A percentile compares a stretch with the other conserved stretches of the same genome.
Evolutionary conservation across 257 asterid species (phyloP).

Genomic region (Coffea canephora): DNA sequence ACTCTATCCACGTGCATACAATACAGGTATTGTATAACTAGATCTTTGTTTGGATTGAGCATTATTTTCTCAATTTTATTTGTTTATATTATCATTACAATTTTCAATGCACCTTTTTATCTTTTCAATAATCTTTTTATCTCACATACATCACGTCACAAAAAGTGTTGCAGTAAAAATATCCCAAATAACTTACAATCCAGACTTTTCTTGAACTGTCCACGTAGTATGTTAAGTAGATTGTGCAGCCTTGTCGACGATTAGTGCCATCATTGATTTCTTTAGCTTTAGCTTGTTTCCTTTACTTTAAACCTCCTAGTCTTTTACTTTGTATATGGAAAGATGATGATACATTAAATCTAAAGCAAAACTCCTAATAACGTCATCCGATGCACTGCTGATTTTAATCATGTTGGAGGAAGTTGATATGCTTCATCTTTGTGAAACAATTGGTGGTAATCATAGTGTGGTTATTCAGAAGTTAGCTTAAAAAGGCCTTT

Average conservation of each 20-base stretch:
- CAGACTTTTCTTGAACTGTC: not conserved
- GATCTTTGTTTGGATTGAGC: too few relatives aligned
- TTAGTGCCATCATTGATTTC: not conserved
- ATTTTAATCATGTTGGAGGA: not conserved
- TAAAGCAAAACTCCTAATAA: not conserved
- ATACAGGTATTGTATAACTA: too few relatives aligned
- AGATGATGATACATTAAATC: not conserved
- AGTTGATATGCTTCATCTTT: not conserved
- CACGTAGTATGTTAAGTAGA: not conserved
- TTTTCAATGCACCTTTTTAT: too few relatives aligned
- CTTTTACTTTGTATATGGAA: conserved; percentile 2
- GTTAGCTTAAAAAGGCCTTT: not conserved
- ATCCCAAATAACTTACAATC: too few relatives aligned
- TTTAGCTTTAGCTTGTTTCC: not conserved
- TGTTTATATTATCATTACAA: too few relatives aligned
- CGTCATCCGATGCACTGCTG: not conserved
- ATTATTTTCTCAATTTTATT: too few relatives aligned
- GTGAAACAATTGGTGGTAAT: not conserved
- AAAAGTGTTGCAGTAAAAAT: too few relatives aligned
- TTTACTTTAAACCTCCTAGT: not conserved
- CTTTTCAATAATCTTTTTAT: too few relatives aligned
- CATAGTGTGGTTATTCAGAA: not conserved
- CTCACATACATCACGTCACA: too few relatives aligned
- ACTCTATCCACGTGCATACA: too few relatives aligned
- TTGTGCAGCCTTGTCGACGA: not conserved